Evolutionary conservation across 2,329 filamentous ascomycete genomes (phyloP).

Genomic region (Aplosporella prunicola): DNA sequence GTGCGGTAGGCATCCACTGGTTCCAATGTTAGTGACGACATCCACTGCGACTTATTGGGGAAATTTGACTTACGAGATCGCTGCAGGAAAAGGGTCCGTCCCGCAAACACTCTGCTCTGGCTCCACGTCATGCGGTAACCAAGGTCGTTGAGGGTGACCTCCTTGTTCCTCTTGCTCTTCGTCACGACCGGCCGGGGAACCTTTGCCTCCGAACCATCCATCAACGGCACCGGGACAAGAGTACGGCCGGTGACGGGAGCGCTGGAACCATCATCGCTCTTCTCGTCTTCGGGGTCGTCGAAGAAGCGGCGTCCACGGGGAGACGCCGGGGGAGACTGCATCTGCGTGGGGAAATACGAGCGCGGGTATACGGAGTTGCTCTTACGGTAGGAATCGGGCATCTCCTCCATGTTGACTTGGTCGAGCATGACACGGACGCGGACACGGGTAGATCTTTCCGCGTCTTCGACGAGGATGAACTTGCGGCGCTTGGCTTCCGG

Average conservation of each 20-base stretch:
- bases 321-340: constrained; percentile 74
- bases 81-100: constrained; percentile 78
- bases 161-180: constrained; percentile 61
- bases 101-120: constrained; percentile 84
- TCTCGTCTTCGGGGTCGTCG: constrained; percentile 47
- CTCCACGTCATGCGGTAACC: constrained; percentile 96
- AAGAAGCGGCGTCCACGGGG: constrained; percentile 69
- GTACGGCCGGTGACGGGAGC: constrained; percentile 34
- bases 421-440: constrained; percentile 90
- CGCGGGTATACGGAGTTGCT: constrained; percentile 82
- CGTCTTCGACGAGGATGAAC: constrained; percentile 92
- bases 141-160: constrained; percentile 85
- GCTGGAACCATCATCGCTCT: constrained; percentile 44
- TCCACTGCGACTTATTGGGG: constrained; percentile 2
- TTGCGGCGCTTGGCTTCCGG: constrained; percentile 88
- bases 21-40: constrained; percentile 18
- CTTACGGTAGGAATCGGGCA: constrained; percentile 90
- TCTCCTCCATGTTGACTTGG: constrained; percentile 86
- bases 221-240: constrained; percentile 39
- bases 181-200: constrained; percentile 67
- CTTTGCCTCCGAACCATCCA: constrained; percentile 63
- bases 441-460: constrained; percentile 67
- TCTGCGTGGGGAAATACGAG: constrained; percentile 85
- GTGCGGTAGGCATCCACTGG: constrained; percentile 88
- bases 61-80: constrained; percentile 65